Percentiles rank a stretch among this genome's conserved stretches.
phyloP scores from a whole-genome alignment of 257 asterid species.

The Solanum okadae region DNA sequence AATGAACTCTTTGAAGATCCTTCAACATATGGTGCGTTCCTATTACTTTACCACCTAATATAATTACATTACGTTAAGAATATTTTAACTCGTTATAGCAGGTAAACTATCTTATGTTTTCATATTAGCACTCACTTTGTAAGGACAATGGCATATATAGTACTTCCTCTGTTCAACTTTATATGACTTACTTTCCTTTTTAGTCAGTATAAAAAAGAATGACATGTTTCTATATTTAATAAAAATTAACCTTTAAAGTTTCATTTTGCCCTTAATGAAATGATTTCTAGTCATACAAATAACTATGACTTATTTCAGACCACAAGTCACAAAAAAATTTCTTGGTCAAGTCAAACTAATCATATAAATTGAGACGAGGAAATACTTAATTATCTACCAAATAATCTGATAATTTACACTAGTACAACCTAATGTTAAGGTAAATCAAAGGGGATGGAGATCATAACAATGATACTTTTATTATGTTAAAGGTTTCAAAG shows the following conservation, averaged over 20 bases:
- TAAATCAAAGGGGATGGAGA: not conserved
- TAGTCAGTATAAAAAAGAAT: not conserved
- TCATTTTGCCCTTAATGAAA: not conserved
- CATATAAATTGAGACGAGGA: not conserved
- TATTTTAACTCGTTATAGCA: not conserved
- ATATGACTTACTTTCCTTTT: no score
- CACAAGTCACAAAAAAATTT: no score
- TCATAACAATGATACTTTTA: not conserved
- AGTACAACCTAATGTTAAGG: not conserved
- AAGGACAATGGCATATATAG: not conserved
- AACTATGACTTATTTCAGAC: no score
- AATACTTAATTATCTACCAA: not conserved
- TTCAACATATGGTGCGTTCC: not conserved
- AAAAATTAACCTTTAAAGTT: not conserved
- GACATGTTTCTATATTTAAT: not conserved
- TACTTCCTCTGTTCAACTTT: not conserved
- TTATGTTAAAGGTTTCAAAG: not conserved
- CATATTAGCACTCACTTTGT: not conserved
- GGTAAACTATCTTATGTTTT: not conserved
- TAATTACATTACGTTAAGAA: not conserved
- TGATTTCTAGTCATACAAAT: no score
- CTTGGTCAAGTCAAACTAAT: not conserved
- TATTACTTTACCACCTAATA: not conserved
- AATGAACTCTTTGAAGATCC: not conserved
- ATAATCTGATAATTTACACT: not conserved